These are phyloP conservation scores for Acanthamoeba royreba DNA, from an alignment of 208 protist genomes.

Conservation along the genomic window DNA sequence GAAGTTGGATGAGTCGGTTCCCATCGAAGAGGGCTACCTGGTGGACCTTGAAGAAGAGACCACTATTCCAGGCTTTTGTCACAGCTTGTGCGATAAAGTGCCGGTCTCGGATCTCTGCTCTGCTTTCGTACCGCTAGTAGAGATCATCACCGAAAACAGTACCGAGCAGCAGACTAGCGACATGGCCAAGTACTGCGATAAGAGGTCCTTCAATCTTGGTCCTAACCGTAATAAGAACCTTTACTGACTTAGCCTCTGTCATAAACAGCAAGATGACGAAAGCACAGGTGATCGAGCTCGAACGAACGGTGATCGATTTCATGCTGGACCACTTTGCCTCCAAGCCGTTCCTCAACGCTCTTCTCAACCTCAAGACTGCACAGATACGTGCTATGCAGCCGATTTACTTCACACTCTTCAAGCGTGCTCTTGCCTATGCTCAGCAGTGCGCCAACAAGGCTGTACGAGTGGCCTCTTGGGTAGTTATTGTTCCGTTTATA, in stretches of 20 bases:
- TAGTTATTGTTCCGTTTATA: neutral
- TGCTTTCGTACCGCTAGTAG: neutral
- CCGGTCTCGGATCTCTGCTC: neutral
- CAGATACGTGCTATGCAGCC: neutral
- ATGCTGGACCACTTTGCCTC: conserved; percentile 5
- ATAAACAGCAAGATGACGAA: neutral
- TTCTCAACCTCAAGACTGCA: neutral
- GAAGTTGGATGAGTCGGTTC: neutral
- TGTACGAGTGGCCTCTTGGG: neutral
- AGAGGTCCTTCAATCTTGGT: neutral
- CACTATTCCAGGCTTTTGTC: conserved; percentile 24
- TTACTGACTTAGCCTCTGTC: neutral
- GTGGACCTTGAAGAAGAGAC: neutral
- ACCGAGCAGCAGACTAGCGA: neutral
- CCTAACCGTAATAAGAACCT: neutral
- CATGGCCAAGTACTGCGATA: neutral
- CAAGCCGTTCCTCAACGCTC: neutral
- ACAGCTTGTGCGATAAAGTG: conserved; percentile 24
- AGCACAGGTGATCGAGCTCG: neutral
- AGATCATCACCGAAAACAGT: neutral
- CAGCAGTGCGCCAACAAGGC: neutral
- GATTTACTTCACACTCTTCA: conserved; percentile 31
- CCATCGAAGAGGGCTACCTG: neutral
- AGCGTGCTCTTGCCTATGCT: neutral
- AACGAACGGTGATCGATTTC: neutral